Evolutionary conservation across 2,329 filamentous ascomycete genomes (phyloP).

Genomic region (Teratosphaeria destructans): DNA sequence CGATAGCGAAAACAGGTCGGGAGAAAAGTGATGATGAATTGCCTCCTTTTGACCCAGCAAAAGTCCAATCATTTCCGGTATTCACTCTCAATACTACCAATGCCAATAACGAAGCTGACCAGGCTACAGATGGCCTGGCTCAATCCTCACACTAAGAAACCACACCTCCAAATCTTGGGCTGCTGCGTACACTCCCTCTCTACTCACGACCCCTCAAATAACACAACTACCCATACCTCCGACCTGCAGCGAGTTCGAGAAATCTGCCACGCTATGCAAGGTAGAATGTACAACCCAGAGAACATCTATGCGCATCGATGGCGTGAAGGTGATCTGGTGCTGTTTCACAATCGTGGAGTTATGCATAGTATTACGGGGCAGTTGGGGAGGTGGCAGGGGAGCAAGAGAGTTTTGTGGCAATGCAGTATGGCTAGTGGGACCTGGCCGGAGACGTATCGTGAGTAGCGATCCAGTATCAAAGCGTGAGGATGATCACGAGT

Average conservation of each 20-base stretch:
- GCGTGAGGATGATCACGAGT: not conserved
- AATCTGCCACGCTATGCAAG: not conserved
- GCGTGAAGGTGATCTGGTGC: constrained; percentile 22
- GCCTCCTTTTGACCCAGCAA: not conserved
- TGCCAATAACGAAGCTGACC: not conserved
- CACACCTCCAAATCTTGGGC: not conserved
- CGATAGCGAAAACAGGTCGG: constrained; percentile 10
- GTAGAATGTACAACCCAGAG: constrained; percentile 11
- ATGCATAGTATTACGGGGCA: constrained; percentile 24
- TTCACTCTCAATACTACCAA: not conserved
- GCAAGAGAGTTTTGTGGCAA: constrained; percentile 21
- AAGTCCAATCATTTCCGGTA: not conserved
- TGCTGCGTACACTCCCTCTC: not conserved
- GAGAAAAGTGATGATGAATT: not conserved
- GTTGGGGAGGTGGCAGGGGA: constrained; percentile 6
- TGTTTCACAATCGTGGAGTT: constrained; percentile 24
- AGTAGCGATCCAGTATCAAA: no score
- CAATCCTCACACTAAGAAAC: not conserved
- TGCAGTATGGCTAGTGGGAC: not conserved
- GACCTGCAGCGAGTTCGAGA: not conserved
- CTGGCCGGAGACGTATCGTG: not conserved
- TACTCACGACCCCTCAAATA: not conserved
- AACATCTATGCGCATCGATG: constrained; percentile 24
- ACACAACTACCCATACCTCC: not conserved
- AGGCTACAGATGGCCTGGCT: not conserved